A percentile compares a stretch with the other conserved stretches of the same genome.
Conservation (phyloP, 2,329 filamentous ascomycete species). For the Cladosporium sp. region DNA sequence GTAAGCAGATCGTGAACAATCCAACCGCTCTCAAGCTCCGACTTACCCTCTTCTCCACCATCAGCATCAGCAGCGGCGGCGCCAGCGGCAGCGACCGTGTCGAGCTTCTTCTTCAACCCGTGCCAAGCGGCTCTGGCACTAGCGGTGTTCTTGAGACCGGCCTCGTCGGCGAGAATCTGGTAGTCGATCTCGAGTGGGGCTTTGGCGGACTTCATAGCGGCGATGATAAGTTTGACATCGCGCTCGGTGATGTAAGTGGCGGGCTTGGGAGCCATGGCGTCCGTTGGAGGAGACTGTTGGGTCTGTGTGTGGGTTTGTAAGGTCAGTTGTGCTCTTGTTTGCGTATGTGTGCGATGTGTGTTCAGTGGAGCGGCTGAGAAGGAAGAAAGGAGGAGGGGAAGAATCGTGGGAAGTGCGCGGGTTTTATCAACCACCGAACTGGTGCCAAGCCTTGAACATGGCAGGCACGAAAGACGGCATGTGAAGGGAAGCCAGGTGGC, state of each 20-base stretch:
- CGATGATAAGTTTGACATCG: slow-evolving; percentile 21
- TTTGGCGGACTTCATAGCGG: slow-evolving; percentile 12
- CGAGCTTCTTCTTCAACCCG: not conserved
- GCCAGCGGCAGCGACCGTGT: not conserved
- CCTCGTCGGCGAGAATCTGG: slow-evolving; percentile 21
- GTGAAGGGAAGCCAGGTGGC: no score
- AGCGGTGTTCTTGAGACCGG: slow-evolving; percentile 35
- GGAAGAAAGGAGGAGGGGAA: no score
- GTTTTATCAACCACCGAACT: no score
- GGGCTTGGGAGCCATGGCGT: not conserved
- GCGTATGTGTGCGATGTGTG: no score
- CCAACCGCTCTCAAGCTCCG: not conserved
- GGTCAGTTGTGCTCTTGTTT: no score
- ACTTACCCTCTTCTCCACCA: not conserved
- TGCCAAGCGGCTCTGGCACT: not conserved
- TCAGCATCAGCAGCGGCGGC: not conserved
- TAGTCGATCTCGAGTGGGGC: slow-evolving; percentile 19
- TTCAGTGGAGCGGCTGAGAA: no score
- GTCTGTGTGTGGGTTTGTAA: not conserved
- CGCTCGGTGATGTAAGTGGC: slow-evolving; percentile 19
- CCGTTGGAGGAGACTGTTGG: not conserved
- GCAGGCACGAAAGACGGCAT: no score
- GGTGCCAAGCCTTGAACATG: no score
- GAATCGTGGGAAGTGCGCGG: no score
- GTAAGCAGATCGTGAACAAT: not conserved